Conservation (phyloP, 208 protist genomes). For the Acanthamoeba royreba region DNA sequence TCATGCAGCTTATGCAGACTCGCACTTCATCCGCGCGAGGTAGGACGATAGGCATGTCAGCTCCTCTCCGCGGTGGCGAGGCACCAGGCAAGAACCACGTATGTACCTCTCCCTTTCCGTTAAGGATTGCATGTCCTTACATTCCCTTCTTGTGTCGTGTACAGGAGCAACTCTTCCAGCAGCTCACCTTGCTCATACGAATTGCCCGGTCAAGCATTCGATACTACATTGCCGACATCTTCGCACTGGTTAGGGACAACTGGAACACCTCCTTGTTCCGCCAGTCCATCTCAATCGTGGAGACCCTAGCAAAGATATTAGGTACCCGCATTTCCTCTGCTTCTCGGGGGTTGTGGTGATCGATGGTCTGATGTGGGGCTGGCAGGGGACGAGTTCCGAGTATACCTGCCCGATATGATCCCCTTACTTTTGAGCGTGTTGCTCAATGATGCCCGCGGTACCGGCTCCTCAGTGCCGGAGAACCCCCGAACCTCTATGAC, state of each 20-base stretch:
- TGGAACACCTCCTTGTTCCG: conserved; percentile 67
- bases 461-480: background rate
- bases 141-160: conserved; percentile 1
- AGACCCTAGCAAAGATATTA: conserved; percentile 73
- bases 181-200: conserved; percentile 75
- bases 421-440: conserved; percentile 77
- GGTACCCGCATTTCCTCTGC: background rate
- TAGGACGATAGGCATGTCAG: no score
- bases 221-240: conserved; percentile 77
- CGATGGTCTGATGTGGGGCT: no score
- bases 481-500: background rate
- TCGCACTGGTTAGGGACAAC: conserved; percentile 74
- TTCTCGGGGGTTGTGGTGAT: no score
- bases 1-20: conserved; percentile 68
- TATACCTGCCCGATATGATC: conserved; percentile 82
- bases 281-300: conserved; percentile 82
- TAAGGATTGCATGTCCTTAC: background rate
- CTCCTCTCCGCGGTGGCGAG: no score
- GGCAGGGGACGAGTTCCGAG: conserved; percentile 87
- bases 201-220: conserved; percentile 86
- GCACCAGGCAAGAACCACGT: no score
- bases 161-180: conserved; percentile 81
- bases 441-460: conserved; percentile 21
- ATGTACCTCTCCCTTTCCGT: no score
- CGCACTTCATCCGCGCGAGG: background rate